Evolutionary conservation across 2,329 filamentous ascomycete genomes (phyloP).

Genomic region (Hypoxylon rubiginosum): DNA sequence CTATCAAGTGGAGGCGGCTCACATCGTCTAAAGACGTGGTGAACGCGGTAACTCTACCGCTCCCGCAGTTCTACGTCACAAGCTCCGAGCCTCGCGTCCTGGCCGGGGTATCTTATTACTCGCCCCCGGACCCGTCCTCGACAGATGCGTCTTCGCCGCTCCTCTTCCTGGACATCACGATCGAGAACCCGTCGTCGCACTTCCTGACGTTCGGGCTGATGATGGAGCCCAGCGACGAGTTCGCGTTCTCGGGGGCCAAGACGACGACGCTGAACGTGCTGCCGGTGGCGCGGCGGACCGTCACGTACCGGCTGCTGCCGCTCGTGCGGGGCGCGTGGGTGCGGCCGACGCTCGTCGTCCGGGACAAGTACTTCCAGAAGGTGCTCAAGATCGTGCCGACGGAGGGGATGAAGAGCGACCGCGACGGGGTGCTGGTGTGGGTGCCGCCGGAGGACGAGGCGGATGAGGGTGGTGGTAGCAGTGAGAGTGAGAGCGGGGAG

Average conservation of each 20-base stretch:
- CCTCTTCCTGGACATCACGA: constrained; percentile 68
- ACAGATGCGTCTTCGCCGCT: constrained; percentile 54
- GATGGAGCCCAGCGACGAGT: constrained; percentile 93
- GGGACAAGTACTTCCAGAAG: constrained; percentile 95
- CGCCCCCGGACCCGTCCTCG: constrained; percentile 48
- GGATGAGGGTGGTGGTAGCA: constrained; percentile 18
- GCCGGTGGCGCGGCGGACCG: constrained; percentile 80
- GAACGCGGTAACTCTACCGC: constrained; percentile 77
- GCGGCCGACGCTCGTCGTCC: constrained; percentile 78
- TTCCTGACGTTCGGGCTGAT: constrained; percentile 92
- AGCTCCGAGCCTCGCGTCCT: constrained; percentile 90
- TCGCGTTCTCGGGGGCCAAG: constrained; percentile 93
- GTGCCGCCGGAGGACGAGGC: constrained; percentile 62
- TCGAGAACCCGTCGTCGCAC: constrained; percentile 95
- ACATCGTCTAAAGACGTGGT: constrained; percentile 45
- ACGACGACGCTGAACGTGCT: constrained; percentile 83
- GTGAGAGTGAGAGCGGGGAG: not conserved
- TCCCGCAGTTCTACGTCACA: constrained; percentile 85
- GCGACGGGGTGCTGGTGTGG: constrained; percentile 75
- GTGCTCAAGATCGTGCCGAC: constrained; percentile 84
- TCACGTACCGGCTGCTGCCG: constrained; percentile 82
- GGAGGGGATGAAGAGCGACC: constrained; percentile 76
- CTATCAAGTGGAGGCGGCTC: constrained; percentile 80
- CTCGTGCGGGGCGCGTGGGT: constrained; percentile 76
- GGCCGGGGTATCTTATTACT: constrained; percentile 65